phyloP scores from a whole-genome alignment of 257 asterid genomes.

The Buddleja alternifolia region DNA sequence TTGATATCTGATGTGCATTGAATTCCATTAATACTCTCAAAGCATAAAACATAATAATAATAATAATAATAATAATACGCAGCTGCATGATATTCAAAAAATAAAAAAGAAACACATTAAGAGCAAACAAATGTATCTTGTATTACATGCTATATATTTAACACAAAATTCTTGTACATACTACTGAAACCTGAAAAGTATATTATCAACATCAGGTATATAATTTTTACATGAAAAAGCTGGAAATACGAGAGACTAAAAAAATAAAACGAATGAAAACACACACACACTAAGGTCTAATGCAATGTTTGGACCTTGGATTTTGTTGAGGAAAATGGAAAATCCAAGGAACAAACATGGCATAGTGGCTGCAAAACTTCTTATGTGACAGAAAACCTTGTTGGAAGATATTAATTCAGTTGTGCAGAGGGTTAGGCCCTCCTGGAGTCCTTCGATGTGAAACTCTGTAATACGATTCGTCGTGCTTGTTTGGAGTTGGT shows the following conservation, averaged over 20 bases:
- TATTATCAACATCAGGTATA: slow-evolving; percentile 34
- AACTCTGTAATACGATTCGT: slow-evolving; percentile 33
- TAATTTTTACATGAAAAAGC: slow-evolving; percentile 26
- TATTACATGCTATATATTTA: slow-evolving; percentile 28
- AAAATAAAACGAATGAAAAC: neutral
- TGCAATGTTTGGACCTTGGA: no score
- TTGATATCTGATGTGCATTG: slow-evolving; percentile 4
- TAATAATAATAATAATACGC: neutral
- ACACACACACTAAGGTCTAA: neutral
- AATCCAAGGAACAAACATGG: neutral
- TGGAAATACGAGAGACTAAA: neutral
- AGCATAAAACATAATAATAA: neutral
- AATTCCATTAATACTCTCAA: slow-evolving; percentile 11
- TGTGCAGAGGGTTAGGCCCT: slow-evolving; percentile 68
- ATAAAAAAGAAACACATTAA: neutral
- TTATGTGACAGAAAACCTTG: neutral
- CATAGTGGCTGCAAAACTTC: slow-evolving; percentile 39
- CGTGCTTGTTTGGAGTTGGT: slow-evolving; percentile 31
- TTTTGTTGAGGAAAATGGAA: neutral
- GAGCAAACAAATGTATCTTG: slow-evolving; percentile 20
- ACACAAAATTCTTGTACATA: no score
- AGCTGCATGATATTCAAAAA: no score
- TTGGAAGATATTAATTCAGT: slow-evolving; percentile 33
- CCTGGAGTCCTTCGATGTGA: slow-evolving; percentile 53
- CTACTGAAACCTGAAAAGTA: no score